Base-by-base conservation (phyloP, 768 basidiomycete genomes). In the Rhizopogon salebrosus region DNA sequence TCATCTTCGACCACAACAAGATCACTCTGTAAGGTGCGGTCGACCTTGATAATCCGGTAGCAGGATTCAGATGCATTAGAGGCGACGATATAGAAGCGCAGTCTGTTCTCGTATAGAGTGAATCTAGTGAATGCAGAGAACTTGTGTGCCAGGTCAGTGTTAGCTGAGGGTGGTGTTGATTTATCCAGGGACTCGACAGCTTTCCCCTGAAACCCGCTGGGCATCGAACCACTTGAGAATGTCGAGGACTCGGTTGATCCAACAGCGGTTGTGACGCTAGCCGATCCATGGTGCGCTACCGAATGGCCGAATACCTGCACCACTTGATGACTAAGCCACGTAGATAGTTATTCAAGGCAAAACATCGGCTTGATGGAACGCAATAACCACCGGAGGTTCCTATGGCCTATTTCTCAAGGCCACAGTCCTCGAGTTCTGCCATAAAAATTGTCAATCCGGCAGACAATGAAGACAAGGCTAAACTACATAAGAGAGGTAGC, bases 41-140 rank as follows among this genome's bases (percentile, higher is more conserved):
- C 94, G 49, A 99, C 85, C 74, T 94, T 97, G 63, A 98, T 80
- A 52, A 99, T 91, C 18, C 90, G 82, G 64, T 97, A 94, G 1
- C 89, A 80, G 1, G 91, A 88, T 54, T 92, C 91, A 16, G 89
- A 83, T 1, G 91, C 81, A 70, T 93, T 93, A 38, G 90, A 94
- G 2, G 90, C 94, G 55, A 98, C 84, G 49, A 99, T 82, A 72
- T 85, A 98, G 77, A 95, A 93, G 16, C 92, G 86, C 22, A 86
- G 78, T 52, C 85, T 83, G 61, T 92, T 98, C 73, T 99, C 95
- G 68, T 97, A 98, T 3, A 98, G 73, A 29, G 92, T 87, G 73
- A 92, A 94, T 65, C 92, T 92, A 73, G 93, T 94, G 67, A 68
- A 70, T 13, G 64, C 55, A 14, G 51, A 49, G 20, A 29, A 39